Evolutionary conservation across 2,329 filamentous ascomycete genomes (phyloP).

Genomic region (Chrysoporthe cubensis): DNA sequence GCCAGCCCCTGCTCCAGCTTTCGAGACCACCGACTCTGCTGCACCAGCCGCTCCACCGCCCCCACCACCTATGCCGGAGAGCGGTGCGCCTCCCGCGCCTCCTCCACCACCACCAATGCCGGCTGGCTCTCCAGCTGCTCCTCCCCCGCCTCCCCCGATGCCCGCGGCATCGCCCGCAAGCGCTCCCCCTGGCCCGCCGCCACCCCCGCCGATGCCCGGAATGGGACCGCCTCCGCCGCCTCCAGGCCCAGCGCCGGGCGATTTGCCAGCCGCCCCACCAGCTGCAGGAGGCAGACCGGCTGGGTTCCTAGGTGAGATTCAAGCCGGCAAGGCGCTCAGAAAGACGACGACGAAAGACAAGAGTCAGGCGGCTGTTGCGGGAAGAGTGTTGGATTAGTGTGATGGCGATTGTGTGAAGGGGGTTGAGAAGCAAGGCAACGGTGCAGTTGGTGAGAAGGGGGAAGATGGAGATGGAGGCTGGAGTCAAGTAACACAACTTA

Average conservation of each 20-base stretch:
- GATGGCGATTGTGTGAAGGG: constrained; percentile 6
- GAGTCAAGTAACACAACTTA: constrained; percentile 3
- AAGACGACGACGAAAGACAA: constrained; percentile 91
- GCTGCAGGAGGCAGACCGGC: constrained; percentile 52
- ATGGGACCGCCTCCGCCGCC: constrained; percentile 47
- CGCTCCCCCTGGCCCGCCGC: constrained; percentile 42
- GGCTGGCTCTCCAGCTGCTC: constrained; percentile 33
- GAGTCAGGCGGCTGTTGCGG: constrained; percentile 72
- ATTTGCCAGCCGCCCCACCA: constrained; percentile 39
- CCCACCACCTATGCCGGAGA: constrained; percentile 36
- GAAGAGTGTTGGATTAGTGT: constrained; percentile 67
- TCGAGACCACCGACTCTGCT: constrained; percentile 31
- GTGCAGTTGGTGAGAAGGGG: neutral
- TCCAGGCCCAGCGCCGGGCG: constrained; percentile 22
- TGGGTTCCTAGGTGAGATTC: constrained; percentile 80
- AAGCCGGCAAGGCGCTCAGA: constrained; percentile 75
- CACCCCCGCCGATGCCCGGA: constrained; percentile 43
- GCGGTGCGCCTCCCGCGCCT: constrained; percentile 39
- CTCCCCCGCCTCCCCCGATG: constrained; percentile 37
- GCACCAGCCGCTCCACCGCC: constrained; percentile 39
- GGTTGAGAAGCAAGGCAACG: neutral
- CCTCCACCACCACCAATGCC: constrained; percentile 45
- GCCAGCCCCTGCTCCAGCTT: constrained; percentile 42
- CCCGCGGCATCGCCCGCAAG: constrained; percentile 46
- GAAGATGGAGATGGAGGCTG: neutral